phyloP scores from a whole-genome alignment of 1,139 yeast genomes.

The Magnusiomyces sp. region DNA sequence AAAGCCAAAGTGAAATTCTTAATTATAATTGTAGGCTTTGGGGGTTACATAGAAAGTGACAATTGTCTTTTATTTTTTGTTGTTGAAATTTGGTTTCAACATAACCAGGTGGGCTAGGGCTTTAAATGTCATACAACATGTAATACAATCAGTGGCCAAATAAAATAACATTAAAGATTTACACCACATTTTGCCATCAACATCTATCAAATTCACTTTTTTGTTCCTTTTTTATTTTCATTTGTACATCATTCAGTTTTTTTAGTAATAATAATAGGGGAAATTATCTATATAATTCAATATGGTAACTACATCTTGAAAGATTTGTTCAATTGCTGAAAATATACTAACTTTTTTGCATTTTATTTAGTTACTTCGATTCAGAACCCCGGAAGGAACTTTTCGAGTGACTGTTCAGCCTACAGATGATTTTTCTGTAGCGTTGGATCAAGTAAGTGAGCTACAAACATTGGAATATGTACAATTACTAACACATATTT shows the following conservation, averaged over 20 bases:
- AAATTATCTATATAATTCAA: too few species aligned
- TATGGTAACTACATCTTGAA: neutral
- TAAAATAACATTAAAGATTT: too few species aligned
- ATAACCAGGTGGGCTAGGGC: too few species aligned
- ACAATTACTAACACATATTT: neutral
- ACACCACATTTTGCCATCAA: too few species aligned
- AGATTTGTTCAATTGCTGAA: too few species aligned
- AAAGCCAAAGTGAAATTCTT: too few species aligned
- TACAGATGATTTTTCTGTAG: constrained; percentile 40
- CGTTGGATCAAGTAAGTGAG: constrained; percentile 40
- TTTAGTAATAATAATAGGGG: too few species aligned
- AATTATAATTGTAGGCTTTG: neutral
- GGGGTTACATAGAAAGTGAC: neutral
- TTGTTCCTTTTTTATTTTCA: neutral
- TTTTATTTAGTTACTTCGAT: constrained; percentile 48
- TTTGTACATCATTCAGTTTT: too few species aligned
- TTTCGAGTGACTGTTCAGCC: constrained; percentile 53
- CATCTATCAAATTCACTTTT: neutral
- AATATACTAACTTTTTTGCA: neutral
- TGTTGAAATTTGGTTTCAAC: too few species aligned
- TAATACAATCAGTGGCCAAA: too few species aligned
- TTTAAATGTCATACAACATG: too few species aligned
- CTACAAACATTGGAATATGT: neutral
- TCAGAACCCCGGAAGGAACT: constrained; percentile 79
- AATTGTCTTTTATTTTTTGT: neutral